Base-by-base conservation (phyloP, 1,284 basidiomycete species). In the Naganishia cerealis region DNA sequence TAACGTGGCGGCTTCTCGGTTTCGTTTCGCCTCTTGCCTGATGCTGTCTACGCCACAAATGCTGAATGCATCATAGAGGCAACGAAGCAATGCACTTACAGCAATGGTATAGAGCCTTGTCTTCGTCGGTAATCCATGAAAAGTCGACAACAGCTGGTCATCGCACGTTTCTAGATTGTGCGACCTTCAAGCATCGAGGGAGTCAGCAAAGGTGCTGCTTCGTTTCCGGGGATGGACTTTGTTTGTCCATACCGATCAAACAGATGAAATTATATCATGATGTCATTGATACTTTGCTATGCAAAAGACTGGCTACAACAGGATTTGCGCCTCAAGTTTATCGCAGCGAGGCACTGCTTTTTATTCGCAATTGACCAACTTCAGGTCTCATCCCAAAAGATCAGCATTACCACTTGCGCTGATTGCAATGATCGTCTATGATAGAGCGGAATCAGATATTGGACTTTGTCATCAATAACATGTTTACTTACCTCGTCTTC, bases 341-440 rank as follows among this genome's bases (percentile, higher is more conserved):
- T 26, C 16, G 43, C 57, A 59, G 57, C 57, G 26, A 15, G 55
- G 21, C 42, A 46, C 57, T 59, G 57, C 57, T 33, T 59, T 65
- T 55, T 18, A 39, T 24, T 6, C 33, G 21, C 16, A 12, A 40
- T 38, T 38, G 50, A 21, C 36, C 26, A 46, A 29, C 38, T 58
- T 18, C n/a, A 29, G 26, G 43, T 13, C n/a, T 39, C 75, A 81
- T 38, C 91, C 89, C 68, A 94, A 83, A 71, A 94, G 81, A 81
- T 95, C 92, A 56, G 89, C 91, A 79, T 94, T 91, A 38, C 91
- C 92, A 57, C 90, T 91, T 38, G 92, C 92, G 68, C 91, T 92
- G 71, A 95, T 83, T 18, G 92, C 92, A 70, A 95, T 78, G 65
- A 78, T 77, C 18, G 75, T 79, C 72, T 74, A 53, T 61, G 46